Evolutionary conservation across 2,329 filamentous ascomycete genomes (phyloP).

Genomic region (Aspergillus hiratsukae): DNA sequence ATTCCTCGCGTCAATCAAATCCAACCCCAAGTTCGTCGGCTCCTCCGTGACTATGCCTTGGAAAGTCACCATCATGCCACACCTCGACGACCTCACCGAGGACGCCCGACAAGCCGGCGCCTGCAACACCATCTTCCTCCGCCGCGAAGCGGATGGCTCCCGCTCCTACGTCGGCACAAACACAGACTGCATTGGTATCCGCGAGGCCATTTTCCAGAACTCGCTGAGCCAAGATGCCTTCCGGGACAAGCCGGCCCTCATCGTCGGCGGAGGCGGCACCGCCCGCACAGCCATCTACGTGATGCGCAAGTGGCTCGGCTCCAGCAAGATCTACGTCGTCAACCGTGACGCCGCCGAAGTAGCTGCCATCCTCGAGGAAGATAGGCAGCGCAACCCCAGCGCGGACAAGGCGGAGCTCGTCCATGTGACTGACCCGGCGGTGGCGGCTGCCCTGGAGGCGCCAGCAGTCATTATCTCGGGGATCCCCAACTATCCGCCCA

Average conservation of each 20-base stretch:
- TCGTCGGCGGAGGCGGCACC: slow-evolving; percentile 74
- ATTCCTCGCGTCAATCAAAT: slow-evolving; percentile 32
- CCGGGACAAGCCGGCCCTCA: slow-evolving; percentile 59
- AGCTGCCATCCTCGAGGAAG: slow-evolving; percentile 60
- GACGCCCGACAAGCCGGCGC: slow-evolving; percentile 71
- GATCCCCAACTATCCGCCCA: slow-evolving; percentile 71
- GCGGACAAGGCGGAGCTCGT: slow-evolving; percentile 45
- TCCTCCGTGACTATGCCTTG: slow-evolving; percentile 79
- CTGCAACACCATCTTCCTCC: slow-evolving; percentile 73
- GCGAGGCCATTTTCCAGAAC: slow-evolving; percentile 65
- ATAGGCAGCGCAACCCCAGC: slow-evolving; percentile 51
- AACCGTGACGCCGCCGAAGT: slow-evolving; percentile 69
- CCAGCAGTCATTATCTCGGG: slow-evolving; percentile 68
- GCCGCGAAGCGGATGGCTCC: slow-evolving; percentile 40
- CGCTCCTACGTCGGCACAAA: slow-evolving; percentile 67
- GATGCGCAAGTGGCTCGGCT: slow-evolving; percentile 64
- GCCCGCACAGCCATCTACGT: slow-evolving; percentile 75
- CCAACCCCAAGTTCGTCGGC: slow-evolving; percentile 48
- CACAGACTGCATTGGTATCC: slow-evolving; percentile 74
- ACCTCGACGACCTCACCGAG: slow-evolving; percentile 68
- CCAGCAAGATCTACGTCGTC: slow-evolving; percentile 67
- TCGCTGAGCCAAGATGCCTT: slow-evolving; percentile 18
- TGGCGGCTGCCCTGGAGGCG: slow-evolving; percentile 55
- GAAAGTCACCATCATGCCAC: slow-evolving; percentile 70
- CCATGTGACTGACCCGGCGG: slow-evolving; percentile 57